These are phyloP conservation scores for Neltuma alba DNA, from an alignment of 306 rosid genomes.

Conservation along the genomic window DNA sequence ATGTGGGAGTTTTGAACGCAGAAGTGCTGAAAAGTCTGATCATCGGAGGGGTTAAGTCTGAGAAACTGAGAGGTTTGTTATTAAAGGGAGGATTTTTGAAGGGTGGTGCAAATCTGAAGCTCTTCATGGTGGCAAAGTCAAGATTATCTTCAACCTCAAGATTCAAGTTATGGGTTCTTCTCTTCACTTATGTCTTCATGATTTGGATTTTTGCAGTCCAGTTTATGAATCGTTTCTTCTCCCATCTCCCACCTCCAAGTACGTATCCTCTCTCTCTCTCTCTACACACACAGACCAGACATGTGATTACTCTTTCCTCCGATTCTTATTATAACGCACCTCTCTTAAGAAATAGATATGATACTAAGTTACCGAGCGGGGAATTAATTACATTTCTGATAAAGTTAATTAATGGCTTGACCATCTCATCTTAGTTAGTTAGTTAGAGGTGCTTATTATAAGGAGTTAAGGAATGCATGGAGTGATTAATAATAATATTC, in stretches of 20 bases:
- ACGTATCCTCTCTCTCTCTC: background rate
- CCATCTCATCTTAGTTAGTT: too few species aligned
- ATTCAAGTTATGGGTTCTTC: constrained; percentile 49
- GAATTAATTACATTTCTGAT: too few species aligned
- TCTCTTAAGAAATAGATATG: too few species aligned
- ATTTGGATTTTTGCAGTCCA: constrained; percentile 55
- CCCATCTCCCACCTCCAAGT: constrained; percentile 41
- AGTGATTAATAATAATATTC: too few species aligned
- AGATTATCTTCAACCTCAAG: background rate
- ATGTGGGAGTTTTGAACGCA: constrained; percentile 1
- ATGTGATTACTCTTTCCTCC: too few species aligned
- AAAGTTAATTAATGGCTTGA: too few species aligned
- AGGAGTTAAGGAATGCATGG: too few species aligned
- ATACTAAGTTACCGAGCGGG: too few species aligned
- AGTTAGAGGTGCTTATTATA: too few species aligned
- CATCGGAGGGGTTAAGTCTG: constrained; percentile 34
- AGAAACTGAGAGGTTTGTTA: constrained; percentile 42
- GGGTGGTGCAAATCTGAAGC: constrained; percentile 35
- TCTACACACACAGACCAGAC: too few species aligned
- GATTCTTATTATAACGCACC: too few species aligned
- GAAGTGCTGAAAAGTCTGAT: constrained; percentile 33
- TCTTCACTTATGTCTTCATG: constrained; percentile 40
- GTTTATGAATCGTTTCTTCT: constrained; percentile 31
- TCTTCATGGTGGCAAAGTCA: constrained; percentile 20
- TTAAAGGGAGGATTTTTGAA: constrained; percentile 27